These are phyloP conservation scores for Dacryopinax primogenitus DNA, from an alignment of 768 basidiomycete genomes.

Conservation along the genomic window DNA sequence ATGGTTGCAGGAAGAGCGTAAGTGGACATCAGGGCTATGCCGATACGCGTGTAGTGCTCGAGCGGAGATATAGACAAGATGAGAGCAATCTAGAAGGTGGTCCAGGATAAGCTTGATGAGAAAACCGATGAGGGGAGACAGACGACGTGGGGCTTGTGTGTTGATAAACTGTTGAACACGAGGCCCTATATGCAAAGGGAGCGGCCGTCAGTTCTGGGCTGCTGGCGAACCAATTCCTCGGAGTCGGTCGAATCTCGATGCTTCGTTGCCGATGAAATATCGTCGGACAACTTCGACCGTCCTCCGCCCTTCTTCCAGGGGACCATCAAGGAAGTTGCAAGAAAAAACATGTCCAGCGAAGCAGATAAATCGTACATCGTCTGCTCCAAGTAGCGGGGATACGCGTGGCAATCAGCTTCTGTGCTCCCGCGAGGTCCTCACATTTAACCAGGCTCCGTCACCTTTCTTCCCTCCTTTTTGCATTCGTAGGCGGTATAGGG, in stretches of 20 bases:
- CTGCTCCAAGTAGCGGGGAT: background rate
- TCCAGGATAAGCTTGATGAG: background rate
- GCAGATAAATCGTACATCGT: background rate
- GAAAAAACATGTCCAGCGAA: background rate
- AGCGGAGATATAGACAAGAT: background rate
- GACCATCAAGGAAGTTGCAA: background rate
- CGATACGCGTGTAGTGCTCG: background rate
- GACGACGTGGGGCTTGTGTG: background rate
- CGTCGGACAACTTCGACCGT: background rate
- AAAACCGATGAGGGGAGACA: background rate
- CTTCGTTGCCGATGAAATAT: background rate
- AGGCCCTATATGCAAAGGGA: background rate
- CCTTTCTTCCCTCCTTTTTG: slow-evolving; percentile 14
- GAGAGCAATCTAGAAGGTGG: background rate
- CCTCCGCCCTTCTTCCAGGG: background rate
- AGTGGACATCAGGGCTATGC: slow-evolving; percentile 10
- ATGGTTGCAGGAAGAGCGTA: slow-evolving; percentile 19
- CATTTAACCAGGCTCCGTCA: background rate
- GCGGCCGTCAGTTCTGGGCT: background rate
- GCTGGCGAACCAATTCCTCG: slow-evolving; percentile 2
- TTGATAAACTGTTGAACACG: slow-evolving; percentile 1
- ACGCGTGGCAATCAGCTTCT: background rate
- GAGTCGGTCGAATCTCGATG: background rate
- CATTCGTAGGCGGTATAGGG: background rate
- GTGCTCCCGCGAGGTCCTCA: background rate